These are phyloP conservation scores for Skeletonema costatum DNA, from an alignment of 108 stramenopile species.

Conservation along the genomic window DNA sequence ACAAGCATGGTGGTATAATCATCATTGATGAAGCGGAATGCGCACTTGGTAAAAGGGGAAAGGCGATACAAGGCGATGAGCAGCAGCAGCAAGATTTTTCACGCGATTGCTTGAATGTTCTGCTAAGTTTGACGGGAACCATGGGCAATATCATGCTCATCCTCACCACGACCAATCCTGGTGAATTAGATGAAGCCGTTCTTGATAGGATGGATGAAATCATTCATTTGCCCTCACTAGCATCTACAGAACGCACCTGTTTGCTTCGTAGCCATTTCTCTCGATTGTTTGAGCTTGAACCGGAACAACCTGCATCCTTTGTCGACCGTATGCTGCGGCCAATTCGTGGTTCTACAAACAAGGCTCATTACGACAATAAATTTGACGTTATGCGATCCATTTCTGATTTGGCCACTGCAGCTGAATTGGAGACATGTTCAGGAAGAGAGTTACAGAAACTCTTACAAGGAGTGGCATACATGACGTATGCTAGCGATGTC, in stretches of 20 bases:
- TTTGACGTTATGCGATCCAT: constrained; percentile 25
- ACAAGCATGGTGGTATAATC: constrained; percentile 68
- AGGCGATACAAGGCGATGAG: neutral
- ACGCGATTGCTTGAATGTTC: constrained; percentile 59
- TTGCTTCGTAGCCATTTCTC: constrained; percentile 68
- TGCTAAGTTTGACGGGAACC: constrained; percentile 82
- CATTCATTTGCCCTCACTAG: constrained; percentile 68
- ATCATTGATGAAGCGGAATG: constrained; percentile 93
- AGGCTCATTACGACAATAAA: constrained; percentile 9
- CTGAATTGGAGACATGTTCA: constrained; percentile 29
- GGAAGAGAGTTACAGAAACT: constrained; percentile 41
- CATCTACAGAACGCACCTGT: constrained; percentile 38
- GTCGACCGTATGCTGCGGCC: neutral
- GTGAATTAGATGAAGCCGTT: constrained; percentile 84
- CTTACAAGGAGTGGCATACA: constrained; percentile 29
- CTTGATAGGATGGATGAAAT: constrained; percentile 90
- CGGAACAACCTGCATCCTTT: neutral
- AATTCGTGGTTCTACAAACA: neutral
- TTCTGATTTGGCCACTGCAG: constrained; percentile 16
- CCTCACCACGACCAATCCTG: constrained; percentile 85
- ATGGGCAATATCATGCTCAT: constrained; percentile 84
- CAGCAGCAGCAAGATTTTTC: constrained; percentile 24
- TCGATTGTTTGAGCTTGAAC: constrained; percentile 14
- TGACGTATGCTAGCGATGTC: constrained; percentile 23
- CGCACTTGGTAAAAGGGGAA: constrained; percentile 51